Evolutionary conservation across 345 rosid species (phyloP).

Genomic region (Microcos paniculata): DNA sequence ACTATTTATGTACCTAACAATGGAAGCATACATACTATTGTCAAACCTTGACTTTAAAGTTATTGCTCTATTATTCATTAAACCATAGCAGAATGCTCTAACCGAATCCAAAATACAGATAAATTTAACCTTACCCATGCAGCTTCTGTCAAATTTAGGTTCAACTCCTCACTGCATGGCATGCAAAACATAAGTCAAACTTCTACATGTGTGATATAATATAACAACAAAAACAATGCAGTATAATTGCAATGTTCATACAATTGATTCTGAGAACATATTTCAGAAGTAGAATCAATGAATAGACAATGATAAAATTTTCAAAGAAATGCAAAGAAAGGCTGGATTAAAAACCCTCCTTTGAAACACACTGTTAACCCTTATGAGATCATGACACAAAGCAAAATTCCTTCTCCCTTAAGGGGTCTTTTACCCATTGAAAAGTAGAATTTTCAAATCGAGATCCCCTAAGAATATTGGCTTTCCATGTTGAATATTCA

Average conservation of each 20-base stretch:
- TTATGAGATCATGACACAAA: background rate
- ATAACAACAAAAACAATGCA: constrained; percentile 9
- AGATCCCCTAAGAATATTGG: background rate
- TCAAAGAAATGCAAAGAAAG: background rate
- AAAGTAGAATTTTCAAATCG: background rate
- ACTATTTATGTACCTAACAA: background rate
- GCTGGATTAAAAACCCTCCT: background rate
- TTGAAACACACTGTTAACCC: background rate
- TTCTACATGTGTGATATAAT: background rate
- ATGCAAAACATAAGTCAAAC: constrained; percentile 11
- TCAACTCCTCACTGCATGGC: constrained; percentile 80
- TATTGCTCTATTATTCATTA: background rate
- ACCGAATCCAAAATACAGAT: constrained; percentile 3
- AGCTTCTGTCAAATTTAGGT: constrained; percentile 87
- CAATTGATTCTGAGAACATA: background rate
- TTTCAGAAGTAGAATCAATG: background rate
- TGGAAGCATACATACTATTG: background rate
- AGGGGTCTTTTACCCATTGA: background rate
- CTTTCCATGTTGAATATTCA: background rate
- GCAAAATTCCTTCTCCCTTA: background rate
- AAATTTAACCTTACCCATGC: constrained; percentile 70
- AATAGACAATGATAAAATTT: background rate
- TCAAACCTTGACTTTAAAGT: background rate
- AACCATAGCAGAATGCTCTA: background rate
- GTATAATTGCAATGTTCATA: background rate